phyloP scores from a whole-genome alignment of 331 rosid species.

The Saraca asoca region DNA sequence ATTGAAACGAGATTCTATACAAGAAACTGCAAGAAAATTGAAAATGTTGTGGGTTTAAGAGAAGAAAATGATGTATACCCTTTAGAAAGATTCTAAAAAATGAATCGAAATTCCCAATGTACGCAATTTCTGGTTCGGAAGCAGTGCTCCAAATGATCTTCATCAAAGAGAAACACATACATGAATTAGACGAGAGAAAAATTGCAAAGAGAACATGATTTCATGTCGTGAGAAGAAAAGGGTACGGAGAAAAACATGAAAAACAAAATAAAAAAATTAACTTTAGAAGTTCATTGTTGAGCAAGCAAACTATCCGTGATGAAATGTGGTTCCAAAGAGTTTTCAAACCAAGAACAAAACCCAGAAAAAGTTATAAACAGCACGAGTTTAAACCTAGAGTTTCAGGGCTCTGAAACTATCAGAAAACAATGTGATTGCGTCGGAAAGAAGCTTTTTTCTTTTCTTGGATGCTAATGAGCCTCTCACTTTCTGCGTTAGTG shows the following conservation, averaged over 20 bases:
- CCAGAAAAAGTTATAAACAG: not conserved
- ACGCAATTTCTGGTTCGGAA: conserved; percentile 9
- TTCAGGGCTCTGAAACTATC: not conserved
- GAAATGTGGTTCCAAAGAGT: conserved; percentile 14
- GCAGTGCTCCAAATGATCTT: conserved; percentile 41
- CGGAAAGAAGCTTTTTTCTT: conserved; percentile 1
- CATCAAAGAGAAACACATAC: conserved; percentile 23
- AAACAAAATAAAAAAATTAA: not conserved
- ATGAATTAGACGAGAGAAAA: not conserved
- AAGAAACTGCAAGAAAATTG: conserved; percentile 16
- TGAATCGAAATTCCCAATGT: conserved; percentile 45
- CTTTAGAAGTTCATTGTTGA: conserved; percentile 12
- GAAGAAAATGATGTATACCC: conserved; percentile 42
- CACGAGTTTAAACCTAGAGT: not conserved
- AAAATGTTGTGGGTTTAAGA: conserved; percentile 6
- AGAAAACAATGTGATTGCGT: conserved; percentile 11
- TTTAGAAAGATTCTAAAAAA: conserved; percentile 46
- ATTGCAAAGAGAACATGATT: conserved; percentile 9
- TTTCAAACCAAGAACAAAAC: not conserved
- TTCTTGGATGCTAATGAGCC: conserved; percentile 18
- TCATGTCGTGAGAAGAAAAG: not conserved
- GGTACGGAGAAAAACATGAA: not conserved
- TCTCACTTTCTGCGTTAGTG: not conserved
- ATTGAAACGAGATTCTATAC: not conserved
- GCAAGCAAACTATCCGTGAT: conserved; percentile 2